Percentiles rank a stretch among this genome's conserved stretches.
Evolutionary conservation across 73 alveolate species (phyloP).

Genomic region (Paramecium pentaurelia): DNA sequence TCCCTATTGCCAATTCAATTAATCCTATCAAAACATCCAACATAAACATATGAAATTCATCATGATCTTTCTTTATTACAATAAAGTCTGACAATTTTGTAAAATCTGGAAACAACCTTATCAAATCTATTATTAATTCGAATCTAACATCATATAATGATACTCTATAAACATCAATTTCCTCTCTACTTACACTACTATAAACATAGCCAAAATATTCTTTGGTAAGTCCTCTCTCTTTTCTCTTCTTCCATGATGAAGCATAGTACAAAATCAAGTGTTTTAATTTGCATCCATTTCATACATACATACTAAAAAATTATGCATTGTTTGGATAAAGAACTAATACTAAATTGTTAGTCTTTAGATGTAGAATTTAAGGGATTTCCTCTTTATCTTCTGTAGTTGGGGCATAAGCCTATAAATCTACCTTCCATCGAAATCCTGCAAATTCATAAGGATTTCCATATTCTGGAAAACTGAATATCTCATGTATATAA

Average conservation of each 20-base stretch:
- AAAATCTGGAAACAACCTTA: not conserved
- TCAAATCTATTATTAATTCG: not conserved
- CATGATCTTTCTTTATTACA: not conserved
- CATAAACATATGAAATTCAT: not conserved
- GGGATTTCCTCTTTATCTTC: conserved; percentile 14
- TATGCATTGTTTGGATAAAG: not conserved
- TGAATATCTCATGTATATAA: not conserved
- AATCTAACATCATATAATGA: not conserved
- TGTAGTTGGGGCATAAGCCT: not conserved
- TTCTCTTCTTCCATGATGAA: not conserved
- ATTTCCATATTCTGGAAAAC: not conserved
- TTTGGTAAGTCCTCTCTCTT: conserved; percentile 28
- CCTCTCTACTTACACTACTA: not conserved
- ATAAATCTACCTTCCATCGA: conserved; percentile 11
- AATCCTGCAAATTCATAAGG: conserved; percentile 21
- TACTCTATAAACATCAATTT: not conserved
- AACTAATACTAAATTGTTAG: not conserved
- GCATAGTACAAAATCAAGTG: not conserved
- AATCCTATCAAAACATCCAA: not conserved
- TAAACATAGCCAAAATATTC: not conserved
- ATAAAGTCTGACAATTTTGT: not conserved
- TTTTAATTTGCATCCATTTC: conserved; percentile 20
- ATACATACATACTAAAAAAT: not conserved
- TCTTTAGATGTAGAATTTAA: not conserved
- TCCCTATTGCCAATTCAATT: not conserved